These are phyloP conservation scores for Candida maesae DNA, from an alignment of 805 yeast species.

Conservation along the genomic window DNA sequence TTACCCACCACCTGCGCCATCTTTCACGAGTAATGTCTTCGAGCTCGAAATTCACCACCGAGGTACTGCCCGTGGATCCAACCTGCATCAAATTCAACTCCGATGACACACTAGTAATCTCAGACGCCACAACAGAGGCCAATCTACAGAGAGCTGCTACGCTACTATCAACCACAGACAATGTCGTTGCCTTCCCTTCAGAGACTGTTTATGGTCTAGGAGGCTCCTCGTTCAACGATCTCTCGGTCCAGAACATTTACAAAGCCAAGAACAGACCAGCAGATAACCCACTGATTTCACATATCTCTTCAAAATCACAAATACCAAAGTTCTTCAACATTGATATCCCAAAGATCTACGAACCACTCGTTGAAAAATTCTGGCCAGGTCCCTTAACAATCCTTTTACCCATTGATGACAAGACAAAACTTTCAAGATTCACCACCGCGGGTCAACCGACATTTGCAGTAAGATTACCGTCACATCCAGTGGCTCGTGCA, in stretches of 20 bases:
- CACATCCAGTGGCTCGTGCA: slow-evolving; percentile 86
- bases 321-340: slow-evolving; percentile 52
- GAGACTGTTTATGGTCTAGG: slow-evolving; percentile 98
- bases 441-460: slow-evolving; percentile 90
- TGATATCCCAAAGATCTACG: slow-evolving; percentile 65
- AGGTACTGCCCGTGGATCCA: slow-evolving; percentile 22
- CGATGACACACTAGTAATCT: slow-evolving; percentile 36
- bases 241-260: slow-evolving; percentile 73
- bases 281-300: slow-evolving; percentile 92
- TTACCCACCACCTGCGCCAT: too few relatives aligned
- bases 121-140: slow-evolving; percentile 48
- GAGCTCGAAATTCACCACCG: slow-evolving; percentile 6
- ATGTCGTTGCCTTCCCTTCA: slow-evolving; percentile 90
- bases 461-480: slow-evolving; percentile 88
- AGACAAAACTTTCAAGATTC: slow-evolving; percentile 55
- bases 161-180: slow-evolving; percentile 43
- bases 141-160: slow-evolving; percentile 58
- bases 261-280: slow-evolving; percentile 90
- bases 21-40: not conserved
- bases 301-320: slow-evolving; percentile 75
- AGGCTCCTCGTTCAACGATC: slow-evolving; percentile 74
- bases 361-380: slow-evolving; percentile 56
- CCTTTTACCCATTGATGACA: slow-evolving; percentile 54
- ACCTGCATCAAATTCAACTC: slow-evolving; percentile 19
- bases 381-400: slow-evolving; percentile 99